phyloP scores from a whole-genome alignment of 2,329 filamentous ascomycete genomes.

The Aureobasidium sp. region DNA sequence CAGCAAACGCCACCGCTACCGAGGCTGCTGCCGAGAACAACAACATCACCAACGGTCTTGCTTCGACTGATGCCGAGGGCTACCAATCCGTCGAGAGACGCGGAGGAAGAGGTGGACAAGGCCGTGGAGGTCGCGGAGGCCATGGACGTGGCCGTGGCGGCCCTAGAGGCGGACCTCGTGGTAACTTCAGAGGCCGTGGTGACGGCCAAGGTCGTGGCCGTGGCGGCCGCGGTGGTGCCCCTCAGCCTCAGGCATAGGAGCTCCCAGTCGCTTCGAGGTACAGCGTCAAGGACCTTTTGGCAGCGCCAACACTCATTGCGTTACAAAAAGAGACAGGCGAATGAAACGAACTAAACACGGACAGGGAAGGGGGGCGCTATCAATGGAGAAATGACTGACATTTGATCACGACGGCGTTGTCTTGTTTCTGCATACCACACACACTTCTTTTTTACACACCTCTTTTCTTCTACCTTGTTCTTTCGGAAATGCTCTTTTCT shows the following conservation, averaged over 20 bases:
- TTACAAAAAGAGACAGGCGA: neutral
- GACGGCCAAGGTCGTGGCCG: constrained; percentile 29
- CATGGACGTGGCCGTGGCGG: constrained; percentile 27
- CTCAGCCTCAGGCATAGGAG: constrained; percentile 5
- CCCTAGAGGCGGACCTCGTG: constrained; percentile 22
- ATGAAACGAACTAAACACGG: neutral
- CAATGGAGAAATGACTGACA: constrained; percentile 7
- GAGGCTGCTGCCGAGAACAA: constrained; percentile 14
- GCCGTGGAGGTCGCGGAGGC: constrained; percentile 34
- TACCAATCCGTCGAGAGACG: constrained; percentile 56
- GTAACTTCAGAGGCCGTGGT: constrained; percentile 22
- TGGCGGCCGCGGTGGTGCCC: constrained; percentile 21
- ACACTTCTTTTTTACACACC: neutral
- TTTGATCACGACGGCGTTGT: constrained; percentile 8
- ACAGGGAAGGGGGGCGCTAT: neutral
- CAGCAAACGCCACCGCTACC: constrained; percentile 13
- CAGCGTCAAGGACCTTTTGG: neutral
- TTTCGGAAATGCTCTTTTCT: neutral
- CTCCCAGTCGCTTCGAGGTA: neutral
- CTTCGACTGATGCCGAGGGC: constrained; percentile 47
- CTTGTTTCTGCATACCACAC: constrained; percentile 1
- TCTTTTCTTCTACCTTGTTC: neutral
- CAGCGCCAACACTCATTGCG: neutral
- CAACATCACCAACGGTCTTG: constrained; percentile 22
- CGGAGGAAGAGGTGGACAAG: constrained; percentile 17